Conservation (phyloP, 2,329 filamentous ascomycete species). For the Hirsutella rhossiliensis region DNA sequence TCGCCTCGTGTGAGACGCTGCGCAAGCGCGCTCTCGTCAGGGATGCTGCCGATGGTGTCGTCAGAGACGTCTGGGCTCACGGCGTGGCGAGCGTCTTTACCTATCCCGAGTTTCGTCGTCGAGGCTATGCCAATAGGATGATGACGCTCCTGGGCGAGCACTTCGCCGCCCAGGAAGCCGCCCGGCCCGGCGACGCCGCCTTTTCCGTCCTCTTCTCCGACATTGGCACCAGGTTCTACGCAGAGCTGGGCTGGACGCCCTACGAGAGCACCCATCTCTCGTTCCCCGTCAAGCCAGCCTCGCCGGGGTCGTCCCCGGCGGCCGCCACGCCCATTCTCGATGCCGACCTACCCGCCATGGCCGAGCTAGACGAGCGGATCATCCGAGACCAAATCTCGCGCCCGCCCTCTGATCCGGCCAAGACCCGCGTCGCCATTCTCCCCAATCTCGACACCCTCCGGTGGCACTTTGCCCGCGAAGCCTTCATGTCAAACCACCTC, state of each 20-base stretch:
- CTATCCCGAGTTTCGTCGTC: conserved; percentile 50
- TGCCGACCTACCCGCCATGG: conserved; percentile 48
- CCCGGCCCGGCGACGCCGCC: conserved; percentile 21
- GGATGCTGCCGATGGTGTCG: conserved; percentile 14
- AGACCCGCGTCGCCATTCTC: conserved; percentile 20
- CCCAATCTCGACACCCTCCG: conserved; percentile 17
- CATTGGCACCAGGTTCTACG: conserved; percentile 75
- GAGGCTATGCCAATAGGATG: conserved; percentile 70
- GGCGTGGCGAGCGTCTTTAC: conserved; percentile 76
- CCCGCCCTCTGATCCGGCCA: conserved; percentile 8
- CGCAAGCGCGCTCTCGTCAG: conserved; percentile 44
- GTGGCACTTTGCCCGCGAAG: conserved; percentile 66
- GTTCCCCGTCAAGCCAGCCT: conserved; percentile 27
- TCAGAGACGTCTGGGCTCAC: conserved; percentile 49
- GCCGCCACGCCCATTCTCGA: conserved; percentile 36
- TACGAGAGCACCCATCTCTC: conserved; percentile 63
- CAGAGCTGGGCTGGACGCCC: conserved; percentile 61
- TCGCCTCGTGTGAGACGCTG: conserved; percentile 53
- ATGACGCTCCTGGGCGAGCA: conserved; percentile 47
- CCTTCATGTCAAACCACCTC: conserved; percentile 58
- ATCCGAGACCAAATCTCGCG: conserved; percentile 41
- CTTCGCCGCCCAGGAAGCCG: conserved; percentile 17
- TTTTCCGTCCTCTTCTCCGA: conserved; percentile 82
- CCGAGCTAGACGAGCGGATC: conserved; percentile 50
- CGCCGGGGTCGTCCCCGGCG: conserved; percentile 14